Evolutionary conservation across 352 stramenopile genomes (phyloP).

Genomic region (Phytophthora citricola): DNA sequence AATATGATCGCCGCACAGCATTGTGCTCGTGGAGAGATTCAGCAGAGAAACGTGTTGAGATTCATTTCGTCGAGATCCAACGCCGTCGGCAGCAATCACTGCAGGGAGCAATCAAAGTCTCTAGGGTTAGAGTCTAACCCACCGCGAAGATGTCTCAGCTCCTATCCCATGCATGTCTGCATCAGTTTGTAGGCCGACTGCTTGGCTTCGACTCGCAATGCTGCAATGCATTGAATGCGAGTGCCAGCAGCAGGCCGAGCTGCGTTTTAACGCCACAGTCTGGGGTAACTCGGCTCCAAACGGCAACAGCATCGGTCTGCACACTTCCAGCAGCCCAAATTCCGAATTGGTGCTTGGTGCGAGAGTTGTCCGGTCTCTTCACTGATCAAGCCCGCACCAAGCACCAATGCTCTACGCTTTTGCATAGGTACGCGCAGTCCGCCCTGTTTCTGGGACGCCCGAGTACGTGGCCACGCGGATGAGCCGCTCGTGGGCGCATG

Average conservation of each 20-base stretch:
- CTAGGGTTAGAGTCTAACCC: too few relatives aligned
- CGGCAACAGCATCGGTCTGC: not conserved
- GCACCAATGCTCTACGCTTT: slow-evolving; percentile 15
- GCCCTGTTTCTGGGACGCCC: slow-evolving; percentile 7
- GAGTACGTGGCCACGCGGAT: slow-evolving; percentile 4
- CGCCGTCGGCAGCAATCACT: slow-evolving; percentile 12
- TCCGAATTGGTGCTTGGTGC: slow-evolving; percentile 17
- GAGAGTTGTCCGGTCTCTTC: slow-evolving; percentile 5
- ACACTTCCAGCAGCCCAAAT: not conserved
- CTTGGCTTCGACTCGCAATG: not conserved
- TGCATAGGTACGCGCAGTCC: slow-evolving; percentile 27
- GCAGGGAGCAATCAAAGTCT: slow-evolving; percentile 28
- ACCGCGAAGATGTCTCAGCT: slow-evolving; percentile 15
- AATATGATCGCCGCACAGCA: slow-evolving; percentile 23
- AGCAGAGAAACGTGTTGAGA: slow-evolving; percentile 22
- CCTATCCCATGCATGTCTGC: slow-evolving; percentile 20
- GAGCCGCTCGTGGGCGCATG: not conserved
- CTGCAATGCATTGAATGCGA: too few relatives aligned
- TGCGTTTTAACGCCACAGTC: too few relatives aligned
- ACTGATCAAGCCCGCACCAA: slow-evolving; percentile 2
- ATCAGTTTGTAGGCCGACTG: slow-evolving; percentile 2
- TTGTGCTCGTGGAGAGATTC: slow-evolving; percentile 4
- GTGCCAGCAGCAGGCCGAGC: too few relatives aligned
- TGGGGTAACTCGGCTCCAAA: not conserved
- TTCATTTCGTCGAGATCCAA: slow-evolving; percentile 5